Evolutionary conservation across 1,284 basidiomycete genomes (phyloP), one percentile per base, ranked within the genome.

Genomic region (Blastosporella zonata): DNA sequence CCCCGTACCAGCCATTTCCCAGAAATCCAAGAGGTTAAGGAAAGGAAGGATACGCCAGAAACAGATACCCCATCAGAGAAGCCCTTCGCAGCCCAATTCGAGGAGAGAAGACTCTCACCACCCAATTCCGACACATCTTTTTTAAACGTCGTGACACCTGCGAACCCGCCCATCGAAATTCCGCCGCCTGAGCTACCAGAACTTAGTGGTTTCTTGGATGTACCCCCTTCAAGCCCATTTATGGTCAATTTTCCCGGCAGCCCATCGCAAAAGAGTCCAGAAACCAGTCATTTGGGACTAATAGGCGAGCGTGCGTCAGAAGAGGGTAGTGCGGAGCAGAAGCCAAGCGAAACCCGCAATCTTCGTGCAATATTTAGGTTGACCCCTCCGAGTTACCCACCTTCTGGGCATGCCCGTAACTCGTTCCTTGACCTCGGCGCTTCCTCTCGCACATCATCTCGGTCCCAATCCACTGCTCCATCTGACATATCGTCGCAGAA

Each of bases 371-470:
- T 54, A 10, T 65, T 62, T 48, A 62, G 60, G 21, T 62, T 64
- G 46, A 70, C 55, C 34, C 70, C 61, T 44, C 47, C 48, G 4
- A 49, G 43, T 39, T 33, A 46, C 10, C 48, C 53, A 15, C 28
- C 40, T 33, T 27, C 42, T 55, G 7, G 47, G 41, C 37, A 47
- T 27, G 34, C 18, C 48, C 58, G 38, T 52, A 55, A 23, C 46
- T 84, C 82, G 0, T 85, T 84, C 66, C 69, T 85, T 18, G 83
- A 84, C 59, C 72, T 84, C 46, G 68, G 65, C 7, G 60, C 67
- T 23, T 78, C 79, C 2, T 77, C 78, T 2, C 70, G 69, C 31
- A 67, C 62, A 9, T 79, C 77, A 18, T 49, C 68, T 17, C 61
- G 63, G 18, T 67, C 63, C 22, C 65, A 68, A 4, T 73, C 75